Evolutionary conservation across 768 basidiomycete genomes (phyloP).

Genomic region (Hirschioporus abietinus): DNA sequence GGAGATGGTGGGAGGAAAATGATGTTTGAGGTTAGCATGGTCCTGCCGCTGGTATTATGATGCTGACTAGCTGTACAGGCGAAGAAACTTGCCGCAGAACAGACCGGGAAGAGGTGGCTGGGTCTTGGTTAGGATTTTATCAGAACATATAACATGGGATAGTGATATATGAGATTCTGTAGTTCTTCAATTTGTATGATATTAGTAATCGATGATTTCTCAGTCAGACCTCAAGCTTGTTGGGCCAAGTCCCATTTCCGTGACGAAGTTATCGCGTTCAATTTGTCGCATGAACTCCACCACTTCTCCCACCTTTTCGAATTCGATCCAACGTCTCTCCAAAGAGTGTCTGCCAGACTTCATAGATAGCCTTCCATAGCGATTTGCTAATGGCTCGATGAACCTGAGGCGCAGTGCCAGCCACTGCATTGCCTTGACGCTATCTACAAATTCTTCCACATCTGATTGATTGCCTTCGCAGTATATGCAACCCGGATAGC

Average conservation of each 20-base stretch:
- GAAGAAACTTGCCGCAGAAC: slow-evolving; percentile 56
- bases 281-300: slow-evolving; percentile 59
- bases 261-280: slow-evolving; percentile 49
- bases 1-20: slow-evolving; percentile 63
- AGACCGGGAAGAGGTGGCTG: slow-evolving; percentile 64
- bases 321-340: slow-evolving; percentile 45
- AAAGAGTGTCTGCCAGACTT: neutral
- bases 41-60: neutral
- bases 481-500: slow-evolving; percentile 73
- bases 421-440: slow-evolving; percentile 77
- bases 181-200: neutral
- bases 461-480: slow-evolving; percentile 48
- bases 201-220: neutral
- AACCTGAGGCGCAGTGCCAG: slow-evolving; percentile 62
- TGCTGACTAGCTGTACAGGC: slow-evolving; percentile 34
- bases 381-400: slow-evolving; percentile 36
- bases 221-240: neutral
- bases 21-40: slow-evolving; percentile 47
- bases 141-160: too few relatives aligned
- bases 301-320: slow-evolving; percentile 65
- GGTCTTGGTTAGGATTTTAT: slow-evolving; percentile 17
- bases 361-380: slow-evolving; percentile 16
- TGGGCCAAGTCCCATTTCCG: slow-evolving; percentile 60
- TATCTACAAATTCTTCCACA: slow-evolving; percentile 58
- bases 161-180: too few relatives aligned